These are phyloP conservation scores for Neofusicoccum laricinum DNA, from an alignment of 2,329 filamentous ascomycete species.

Conservation along the genomic window DNA sequence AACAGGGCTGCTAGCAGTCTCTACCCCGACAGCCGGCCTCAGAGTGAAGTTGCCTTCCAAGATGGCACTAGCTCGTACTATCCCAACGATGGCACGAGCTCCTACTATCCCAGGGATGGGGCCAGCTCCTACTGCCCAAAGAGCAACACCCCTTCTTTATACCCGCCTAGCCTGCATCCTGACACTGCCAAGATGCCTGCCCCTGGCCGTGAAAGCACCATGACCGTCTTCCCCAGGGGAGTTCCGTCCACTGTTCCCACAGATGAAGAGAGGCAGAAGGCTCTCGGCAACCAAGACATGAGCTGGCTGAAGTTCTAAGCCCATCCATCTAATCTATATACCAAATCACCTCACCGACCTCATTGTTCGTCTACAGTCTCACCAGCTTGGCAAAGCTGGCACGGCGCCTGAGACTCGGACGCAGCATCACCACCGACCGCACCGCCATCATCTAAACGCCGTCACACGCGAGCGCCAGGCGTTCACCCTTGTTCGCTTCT, in stretches of 20 bases:
- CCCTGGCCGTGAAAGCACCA: conserved; percentile 39
- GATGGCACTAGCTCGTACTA: conserved; percentile 55
- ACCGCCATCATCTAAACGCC: not conserved
- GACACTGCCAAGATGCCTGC: conserved; percentile 24
- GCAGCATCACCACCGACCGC: not conserved
- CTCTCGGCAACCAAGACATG: conserved; percentile 56
- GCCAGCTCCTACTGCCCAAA: conserved; percentile 36
- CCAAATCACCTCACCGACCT: not conserved
- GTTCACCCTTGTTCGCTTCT: not conserved
- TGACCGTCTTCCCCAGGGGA: conserved; percentile 38
- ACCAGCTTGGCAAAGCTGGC: not conserved
- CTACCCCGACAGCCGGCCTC: conserved; percentile 42
- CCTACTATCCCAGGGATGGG: conserved; percentile 31
- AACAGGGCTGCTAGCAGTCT: conserved; percentile 41
- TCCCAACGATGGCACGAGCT: conserved; percentile 54
- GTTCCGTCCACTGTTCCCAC: conserved; percentile 22
- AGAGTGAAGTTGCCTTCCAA: conserved; percentile 47
- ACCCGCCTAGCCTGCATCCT: conserved; percentile 18
- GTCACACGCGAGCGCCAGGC: conserved; percentile 2
- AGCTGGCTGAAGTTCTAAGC: conserved; percentile 69
- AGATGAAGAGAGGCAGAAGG: conserved; percentile 30
- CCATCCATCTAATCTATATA: not conserved
- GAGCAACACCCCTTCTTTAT: conserved; percentile 40
- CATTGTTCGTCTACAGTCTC: not conserved
- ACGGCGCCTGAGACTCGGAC: not conserved